Evolutionary conservation across 2,329 filamentous ascomycete genomes (phyloP).

Genomic region (Graphilbum sp.): DNA sequence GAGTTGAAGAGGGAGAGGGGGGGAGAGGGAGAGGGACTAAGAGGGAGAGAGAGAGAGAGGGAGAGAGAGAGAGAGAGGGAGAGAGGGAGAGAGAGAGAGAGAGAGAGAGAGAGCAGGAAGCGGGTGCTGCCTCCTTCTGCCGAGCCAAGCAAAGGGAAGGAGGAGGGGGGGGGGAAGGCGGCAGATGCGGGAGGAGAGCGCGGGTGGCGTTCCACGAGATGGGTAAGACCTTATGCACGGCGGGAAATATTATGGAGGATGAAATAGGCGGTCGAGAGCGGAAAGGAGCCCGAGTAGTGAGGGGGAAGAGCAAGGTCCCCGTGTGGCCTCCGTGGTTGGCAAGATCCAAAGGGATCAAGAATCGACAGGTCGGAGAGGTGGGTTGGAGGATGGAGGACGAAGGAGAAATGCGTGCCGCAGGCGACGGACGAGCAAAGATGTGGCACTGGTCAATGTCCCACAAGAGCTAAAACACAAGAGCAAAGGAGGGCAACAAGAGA

Average conservation of each 20-base stretch:
- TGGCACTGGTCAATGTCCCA: no score
- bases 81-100: not conserved
- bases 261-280: slow-evolving; percentile 31
- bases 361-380: slow-evolving; percentile 4
- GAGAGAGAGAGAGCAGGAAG: slow-evolving; percentile 1
- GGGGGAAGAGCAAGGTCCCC: slow-evolving; percentile 27
- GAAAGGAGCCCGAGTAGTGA: slow-evolving; percentile 26
- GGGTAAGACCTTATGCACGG: not conserved
- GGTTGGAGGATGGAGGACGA: not conserved
- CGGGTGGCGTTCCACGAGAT: slow-evolving; percentile 8
- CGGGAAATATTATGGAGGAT: slow-evolving; percentile 30
- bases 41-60: not conserved
- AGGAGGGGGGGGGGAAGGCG: not conserved
- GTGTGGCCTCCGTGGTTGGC: slow-evolving; percentile 33
- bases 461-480: no score
- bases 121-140: no score
- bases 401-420: no score
- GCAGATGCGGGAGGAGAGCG: not conserved
- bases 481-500: no score
- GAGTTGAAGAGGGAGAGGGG: slow-evolving; percentile 9
- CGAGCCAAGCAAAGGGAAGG: not conserved
- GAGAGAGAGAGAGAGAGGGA: not conserved
- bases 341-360: slow-evolving; percentile 16
- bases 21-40: no score
- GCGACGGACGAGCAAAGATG: no score